A percentile compares a stretch with the other conserved stretches of the same genome.
These are phyloP conservation scores for Cucumis sativus DNA, from an alignment of 306 rosid species.

Conservation along the genomic window Cucumber_9930_V3 NC_026658.2:14738501-14739000, in stretches of 20 bases:
- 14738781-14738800: constrained; percentile 38
- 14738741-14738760: constrained; percentile 7
- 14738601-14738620: constrained; percentile 52
- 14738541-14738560: too few species aligned
- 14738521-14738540: too few species aligned
- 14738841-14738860: not conserved
- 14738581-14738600: constrained; percentile 85
- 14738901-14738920: too few species aligned
- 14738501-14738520: too few species aligned
- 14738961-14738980: too few species aligned
- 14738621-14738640: constrained; percentile 29
- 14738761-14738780: constrained; percentile 9
- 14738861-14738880: not conserved
- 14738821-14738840: constrained; percentile 34
- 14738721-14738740: constrained; percentile 20
- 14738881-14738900: not conserved
- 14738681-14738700: constrained; percentile 4
- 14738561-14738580: too few species aligned
- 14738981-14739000: too few species aligned
- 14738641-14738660: constrained; percentile 47
- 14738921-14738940: too few species aligned
- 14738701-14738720: not conserved
- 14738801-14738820: constrained; percentile 20
- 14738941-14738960: too few species aligned
- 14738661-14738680: not conserved